Evolutionary conservation across 2,329 filamentous ascomycete species (phyloP).

Genomic region (Phyllosticta ampelicida): DNA sequence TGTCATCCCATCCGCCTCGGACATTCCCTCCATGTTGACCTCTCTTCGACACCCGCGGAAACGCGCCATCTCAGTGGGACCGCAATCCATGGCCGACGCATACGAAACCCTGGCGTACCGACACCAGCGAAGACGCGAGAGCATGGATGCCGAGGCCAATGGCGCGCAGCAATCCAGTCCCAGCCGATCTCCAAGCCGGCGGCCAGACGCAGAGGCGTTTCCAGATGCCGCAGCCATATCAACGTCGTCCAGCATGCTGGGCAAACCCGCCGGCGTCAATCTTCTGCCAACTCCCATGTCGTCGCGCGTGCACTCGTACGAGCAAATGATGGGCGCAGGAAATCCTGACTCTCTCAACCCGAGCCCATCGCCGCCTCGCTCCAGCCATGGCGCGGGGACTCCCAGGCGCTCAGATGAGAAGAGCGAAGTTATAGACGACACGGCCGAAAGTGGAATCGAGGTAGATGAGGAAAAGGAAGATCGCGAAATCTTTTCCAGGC

Average conservation of each 20-base stretch:
- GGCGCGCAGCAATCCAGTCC: slow-evolving; percentile 11
- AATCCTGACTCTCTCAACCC: not conserved
- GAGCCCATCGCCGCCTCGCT: slow-evolving; percentile 18
- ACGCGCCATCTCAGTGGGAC: slow-evolving; percentile 78
- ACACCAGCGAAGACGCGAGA: slow-evolving; percentile 56
- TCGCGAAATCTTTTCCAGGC: slow-evolving; percentile 66
- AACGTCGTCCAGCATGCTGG: slow-evolving; percentile 14
- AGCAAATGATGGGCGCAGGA: slow-evolving; percentile 57
- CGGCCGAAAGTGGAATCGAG: not conserved
- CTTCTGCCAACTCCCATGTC: slow-evolving; percentile 37
- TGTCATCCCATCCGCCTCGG: slow-evolving; percentile 78
- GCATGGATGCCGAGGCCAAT: slow-evolving; percentile 28
- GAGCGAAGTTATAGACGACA: slow-evolving; percentile 14
- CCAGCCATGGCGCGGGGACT: slow-evolving; percentile 19
- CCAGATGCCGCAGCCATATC: slow-evolving; percentile 16
- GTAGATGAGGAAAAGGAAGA: slow-evolving; percentile 29
- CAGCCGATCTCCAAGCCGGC: not conserved
- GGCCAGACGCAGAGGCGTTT: slow-evolving; percentile 10
- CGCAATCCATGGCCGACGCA: slow-evolving; percentile 90
- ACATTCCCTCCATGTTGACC: slow-evolving; percentile 71
- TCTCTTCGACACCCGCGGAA: slow-evolving; percentile 72
- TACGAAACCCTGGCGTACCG: slow-evolving; percentile 92
- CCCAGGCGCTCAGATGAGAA: slow-evolving; percentile 17
- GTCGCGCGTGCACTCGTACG: slow-evolving; percentile 50
- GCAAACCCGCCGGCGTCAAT: slow-evolving; percentile 31